Percentiles rank a stretch among this genome's conserved stretches.
These are phyloP conservation scores for Deinandra increscens DNA, from an alignment of 129 eudicot species.

Conservation along the genomic window DNA sequence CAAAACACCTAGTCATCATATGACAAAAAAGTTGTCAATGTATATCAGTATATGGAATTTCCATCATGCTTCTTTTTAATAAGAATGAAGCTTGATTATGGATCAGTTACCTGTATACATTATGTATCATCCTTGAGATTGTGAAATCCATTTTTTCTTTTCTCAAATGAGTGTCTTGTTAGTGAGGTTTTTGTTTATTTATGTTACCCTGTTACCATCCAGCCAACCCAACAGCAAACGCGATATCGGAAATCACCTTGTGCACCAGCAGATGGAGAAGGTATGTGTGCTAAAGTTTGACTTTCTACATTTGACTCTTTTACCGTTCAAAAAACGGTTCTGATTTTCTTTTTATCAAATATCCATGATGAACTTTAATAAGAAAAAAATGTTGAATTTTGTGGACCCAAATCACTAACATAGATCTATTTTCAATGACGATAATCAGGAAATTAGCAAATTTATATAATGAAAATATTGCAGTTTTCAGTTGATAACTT, in stretches of 20 bases:
- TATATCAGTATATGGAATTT: not conserved
- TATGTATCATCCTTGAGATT: not conserved
- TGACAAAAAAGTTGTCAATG: not conserved
- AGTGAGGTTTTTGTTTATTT: conserved; percentile 5
- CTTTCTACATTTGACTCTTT: not conserved
- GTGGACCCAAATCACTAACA: conserved; percentile 4
- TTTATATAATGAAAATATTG: not conserved
- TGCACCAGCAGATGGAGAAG: conserved; percentile 92
- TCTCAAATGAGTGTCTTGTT: conserved; percentile 8
- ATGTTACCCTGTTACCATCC: conserved; percentile 23
- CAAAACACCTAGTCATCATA: not conserved
- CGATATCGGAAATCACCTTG: conserved; percentile 84
- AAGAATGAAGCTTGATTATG: conserved; percentile 5
- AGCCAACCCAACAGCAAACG: conserved; percentile 99
- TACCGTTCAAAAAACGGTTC: not conserved
- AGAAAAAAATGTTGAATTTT: not conserved
- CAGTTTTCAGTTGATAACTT: not conserved
- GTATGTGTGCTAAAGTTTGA: conserved; percentile 31
- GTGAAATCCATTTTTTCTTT: not conserved
- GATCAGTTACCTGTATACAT: not conserved
- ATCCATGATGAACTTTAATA: not conserved
- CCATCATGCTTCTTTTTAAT: not conserved
- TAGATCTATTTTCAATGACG: not conserved
- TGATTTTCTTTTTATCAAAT: not conserved
- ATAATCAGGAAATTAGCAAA: not conserved